Evolutionary conservation across 192 early-diverging fungal species (phyloP).

Genomic region (Dissophora ornata): DNA sequence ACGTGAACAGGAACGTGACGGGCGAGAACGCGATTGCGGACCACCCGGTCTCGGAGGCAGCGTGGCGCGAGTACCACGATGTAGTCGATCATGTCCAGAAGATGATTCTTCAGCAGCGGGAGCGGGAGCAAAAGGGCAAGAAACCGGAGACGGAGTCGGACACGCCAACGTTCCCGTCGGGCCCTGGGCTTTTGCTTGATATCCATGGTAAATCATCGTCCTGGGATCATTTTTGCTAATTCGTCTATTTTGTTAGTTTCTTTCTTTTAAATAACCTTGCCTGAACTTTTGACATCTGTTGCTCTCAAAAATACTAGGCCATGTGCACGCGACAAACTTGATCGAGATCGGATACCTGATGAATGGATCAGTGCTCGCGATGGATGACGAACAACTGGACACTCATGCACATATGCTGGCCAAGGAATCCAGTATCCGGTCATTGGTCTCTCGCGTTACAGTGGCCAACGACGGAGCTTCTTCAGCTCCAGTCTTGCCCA

Average conservation of each 20-base stretch:
- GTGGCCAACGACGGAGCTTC: no score
- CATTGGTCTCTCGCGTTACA: constrained; percentile 9
- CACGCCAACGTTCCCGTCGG: no score
- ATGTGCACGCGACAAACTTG: constrained; percentile 33
- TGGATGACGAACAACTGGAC: constrained; percentile 21
- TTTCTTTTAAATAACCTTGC: no score
- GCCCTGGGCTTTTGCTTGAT: constrained; percentile 37
- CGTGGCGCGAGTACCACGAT: constrained; percentile 45
- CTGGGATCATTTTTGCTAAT: no score
- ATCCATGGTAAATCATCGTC: constrained; percentile 33
- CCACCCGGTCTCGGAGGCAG: constrained; percentile 19
- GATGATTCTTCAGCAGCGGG: constrained; percentile 6
- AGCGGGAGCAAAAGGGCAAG: constrained; percentile 2
- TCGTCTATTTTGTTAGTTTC: no score
- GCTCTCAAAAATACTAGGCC: no score
- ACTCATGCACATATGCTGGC: neutral
- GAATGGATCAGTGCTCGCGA: constrained; percentile 4
- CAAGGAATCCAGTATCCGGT: constrained; percentile 22
- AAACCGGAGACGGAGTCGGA: neutral
- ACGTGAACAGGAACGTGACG: constrained; percentile 38
- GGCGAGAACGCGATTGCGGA: constrained; percentile 49
- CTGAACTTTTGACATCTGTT: no score
- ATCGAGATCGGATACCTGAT: constrained; percentile 48
- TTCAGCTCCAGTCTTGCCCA: no score
- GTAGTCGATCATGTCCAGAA: constrained; percentile 45